A percentile compares a stretch with the other conserved stretches of the same genome.
Conservation (phyloP, 129 eudicot species). For the Flaveria ramosissima region DNA sequence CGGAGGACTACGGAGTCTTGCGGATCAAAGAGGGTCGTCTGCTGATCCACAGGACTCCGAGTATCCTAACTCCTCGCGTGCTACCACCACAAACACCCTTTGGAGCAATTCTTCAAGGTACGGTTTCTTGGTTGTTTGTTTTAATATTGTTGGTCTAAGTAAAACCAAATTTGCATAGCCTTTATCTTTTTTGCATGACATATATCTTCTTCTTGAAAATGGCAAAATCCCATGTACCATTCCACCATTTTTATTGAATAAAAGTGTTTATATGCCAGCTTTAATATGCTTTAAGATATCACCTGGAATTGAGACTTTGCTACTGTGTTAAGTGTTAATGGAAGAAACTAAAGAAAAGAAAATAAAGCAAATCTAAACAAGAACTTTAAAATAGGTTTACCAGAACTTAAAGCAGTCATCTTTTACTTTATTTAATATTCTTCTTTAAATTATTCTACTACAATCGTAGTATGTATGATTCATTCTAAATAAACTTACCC, state of each 20-base stretch:
- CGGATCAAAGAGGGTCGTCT: constrained; percentile 48
- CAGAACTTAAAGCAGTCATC: constrained; percentile 36
- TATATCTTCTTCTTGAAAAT: constrained; percentile 36
- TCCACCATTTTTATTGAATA: constrained; percentile 64
- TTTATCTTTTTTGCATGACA: constrained; percentile 59
- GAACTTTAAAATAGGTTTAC: neutral
- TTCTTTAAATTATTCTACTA: constrained; percentile 22
- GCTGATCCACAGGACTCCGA: constrained; percentile 53
- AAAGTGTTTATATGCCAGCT: constrained; percentile 63
- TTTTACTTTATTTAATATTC: constrained; percentile 36
- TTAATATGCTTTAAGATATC: constrained; percentile 66
- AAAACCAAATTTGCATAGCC: constrained; percentile 19
- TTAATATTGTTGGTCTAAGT: constrained; percentile 12
- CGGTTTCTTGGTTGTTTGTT: neutral
- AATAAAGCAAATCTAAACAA: constrained; percentile 40
- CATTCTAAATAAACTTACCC: too few relatives aligned
- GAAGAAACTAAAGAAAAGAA: constrained; percentile 23
- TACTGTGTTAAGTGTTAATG: constrained; percentile 33
- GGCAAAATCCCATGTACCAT: constrained; percentile 49
- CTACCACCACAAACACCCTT: constrained; percentile 38
- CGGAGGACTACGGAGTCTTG: constrained; percentile 38
- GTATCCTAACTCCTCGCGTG: constrained; percentile 41
- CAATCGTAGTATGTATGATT: constrained; percentile 12
- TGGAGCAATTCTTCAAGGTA: constrained; percentile 92
- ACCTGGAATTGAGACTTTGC: constrained; percentile 50